Evolutionary conservation across 2,329 filamentous ascomycete genomes (phyloP), one percentile per base, ranked within the genome.

Genomic region (Drechslerella dactyloides): DNA sequence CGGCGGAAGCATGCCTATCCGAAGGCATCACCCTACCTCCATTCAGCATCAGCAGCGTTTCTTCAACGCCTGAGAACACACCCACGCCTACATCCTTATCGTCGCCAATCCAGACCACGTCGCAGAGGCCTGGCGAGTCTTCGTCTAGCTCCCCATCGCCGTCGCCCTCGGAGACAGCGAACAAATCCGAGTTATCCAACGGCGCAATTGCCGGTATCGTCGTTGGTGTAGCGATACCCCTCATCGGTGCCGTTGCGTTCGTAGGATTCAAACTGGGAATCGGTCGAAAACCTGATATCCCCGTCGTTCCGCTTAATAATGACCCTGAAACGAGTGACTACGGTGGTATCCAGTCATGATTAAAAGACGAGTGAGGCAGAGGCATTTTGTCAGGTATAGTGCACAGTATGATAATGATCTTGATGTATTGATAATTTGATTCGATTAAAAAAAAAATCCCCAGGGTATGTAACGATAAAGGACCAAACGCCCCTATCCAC

Each of bases 261-360:
- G 4, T 62, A 21, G 58, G 48, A 0, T 54, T 54, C 23, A 44
- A 17, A 6, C 5, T 54, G 4, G 50, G 50, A n/a, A 62, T 35
- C 10, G 42, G 37, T 15, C 15, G 21, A 13, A 30, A 24, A 23
- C 48, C 50, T 15, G 58, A 62, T 23, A 37, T 21, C 2, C 58
- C 58, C 6, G 58, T 62, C 2, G 35, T 62, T 13, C 58, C 58
- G 15, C 40, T 62, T 15, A 13, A 62, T 13, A 62, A 62, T n/a
- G 58, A 62, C 58, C 58, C 58, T 2, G 23, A 44, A n/a, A 21
- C 23, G 50, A 54, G 5, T 7, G 21, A 62, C 30, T 44, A 53
- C 13, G 58, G 58, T 21, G 58, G 58, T 19, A 62, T 62, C 33
- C 35, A n/a, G n/a, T n/a, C n/a, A n/a, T n/a, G n/a, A n/a, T n/a